Conservation (phyloP, 495 filamentous ascomycete species). For the Podospora pseudopauciseta region DNA sequence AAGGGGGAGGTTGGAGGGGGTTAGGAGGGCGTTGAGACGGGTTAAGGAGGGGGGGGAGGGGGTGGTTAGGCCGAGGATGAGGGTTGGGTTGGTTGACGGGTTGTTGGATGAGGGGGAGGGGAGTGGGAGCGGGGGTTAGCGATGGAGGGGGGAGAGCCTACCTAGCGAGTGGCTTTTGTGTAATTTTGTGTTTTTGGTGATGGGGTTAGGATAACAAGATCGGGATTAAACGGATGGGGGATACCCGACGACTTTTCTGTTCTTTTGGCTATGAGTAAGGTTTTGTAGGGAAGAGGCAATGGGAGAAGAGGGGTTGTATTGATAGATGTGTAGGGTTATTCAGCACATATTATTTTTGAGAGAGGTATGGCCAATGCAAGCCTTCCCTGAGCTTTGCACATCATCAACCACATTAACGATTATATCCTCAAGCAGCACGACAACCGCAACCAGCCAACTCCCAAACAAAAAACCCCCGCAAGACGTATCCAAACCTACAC, state of each 20-base stretch:
- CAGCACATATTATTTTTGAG: too few relatives aligned
- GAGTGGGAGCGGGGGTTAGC: not conserved
- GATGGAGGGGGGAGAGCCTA: not conserved
- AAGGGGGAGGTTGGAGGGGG: constrained; percentile 70
- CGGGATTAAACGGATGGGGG: not conserved
- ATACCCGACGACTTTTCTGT: not conserved
- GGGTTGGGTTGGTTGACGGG: not conserved
- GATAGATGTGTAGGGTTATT: not conserved
- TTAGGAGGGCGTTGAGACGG: constrained; percentile 70
- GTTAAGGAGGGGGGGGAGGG: constrained; percentile 29
- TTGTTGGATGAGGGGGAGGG: not conserved
- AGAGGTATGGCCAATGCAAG: too few relatives aligned
- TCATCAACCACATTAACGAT: too few relatives aligned
- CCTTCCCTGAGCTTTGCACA: too few relatives aligned
- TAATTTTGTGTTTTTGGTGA: not conserved
- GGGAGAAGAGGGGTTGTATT: not conserved
- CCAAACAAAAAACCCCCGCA: too few relatives aligned
- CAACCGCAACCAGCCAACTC: too few relatives aligned
- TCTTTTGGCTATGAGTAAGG: not conserved
- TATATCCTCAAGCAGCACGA: too few relatives aligned
- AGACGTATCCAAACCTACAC: too few relatives aligned
- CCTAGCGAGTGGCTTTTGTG: not conserved
- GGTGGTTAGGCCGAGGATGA: constrained; percentile 1
- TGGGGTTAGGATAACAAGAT: not conserved
- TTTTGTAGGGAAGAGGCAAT: not conserved